Percentiles rank a stretch among this genome's conserved stretches.
Evolutionary conservation across 257 asterid species (phyloP).

Genomic region (Anisodus acutangulus): DNA sequence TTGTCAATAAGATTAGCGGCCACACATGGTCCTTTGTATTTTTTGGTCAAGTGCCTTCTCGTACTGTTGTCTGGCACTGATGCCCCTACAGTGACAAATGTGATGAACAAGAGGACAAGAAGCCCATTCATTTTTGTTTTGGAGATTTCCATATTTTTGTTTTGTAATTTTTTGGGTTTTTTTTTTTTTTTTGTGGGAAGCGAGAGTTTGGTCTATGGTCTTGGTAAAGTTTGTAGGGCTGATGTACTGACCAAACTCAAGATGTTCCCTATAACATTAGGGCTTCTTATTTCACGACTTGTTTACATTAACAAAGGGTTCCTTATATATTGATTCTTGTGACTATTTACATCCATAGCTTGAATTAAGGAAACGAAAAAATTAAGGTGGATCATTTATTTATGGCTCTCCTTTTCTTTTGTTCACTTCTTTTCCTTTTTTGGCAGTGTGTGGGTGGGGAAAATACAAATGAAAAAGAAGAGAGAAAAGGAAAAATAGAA

Average conservation of each 20-base stretch:
- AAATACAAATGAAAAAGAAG: neutral
- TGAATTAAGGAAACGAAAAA: slow-evolving; percentile 21
- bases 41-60: slow-evolving; percentile 48
- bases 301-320: neutral
- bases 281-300: neutral
- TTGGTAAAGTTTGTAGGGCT: neutral
- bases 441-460: neutral
- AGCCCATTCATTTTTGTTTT: slow-evolving; percentile 15
- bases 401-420: neutral
- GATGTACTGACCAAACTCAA: slow-evolving; percentile 20
- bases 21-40: slow-evolving; percentile 52
- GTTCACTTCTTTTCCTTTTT: neutral
- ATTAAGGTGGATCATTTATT: neutral
- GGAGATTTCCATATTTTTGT: neutral
- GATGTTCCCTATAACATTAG: slow-evolving; percentile 15
- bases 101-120: slow-evolving; percentile 10
- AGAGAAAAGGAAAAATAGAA: neutral
- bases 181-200: neutral
- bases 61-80: slow-evolving; percentile 34
- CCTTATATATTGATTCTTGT: neutral
- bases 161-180: neutral
- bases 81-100: slow-evolving; percentile 9
- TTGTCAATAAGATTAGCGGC: slow-evolving; percentile 56
- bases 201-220: slow-evolving; percentile 25
- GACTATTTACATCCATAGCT: neutral